Evolutionary conservation across 768 basidiomycete genomes (phyloP).

Genomic region (Neoboletus brunneissimus): DNA sequence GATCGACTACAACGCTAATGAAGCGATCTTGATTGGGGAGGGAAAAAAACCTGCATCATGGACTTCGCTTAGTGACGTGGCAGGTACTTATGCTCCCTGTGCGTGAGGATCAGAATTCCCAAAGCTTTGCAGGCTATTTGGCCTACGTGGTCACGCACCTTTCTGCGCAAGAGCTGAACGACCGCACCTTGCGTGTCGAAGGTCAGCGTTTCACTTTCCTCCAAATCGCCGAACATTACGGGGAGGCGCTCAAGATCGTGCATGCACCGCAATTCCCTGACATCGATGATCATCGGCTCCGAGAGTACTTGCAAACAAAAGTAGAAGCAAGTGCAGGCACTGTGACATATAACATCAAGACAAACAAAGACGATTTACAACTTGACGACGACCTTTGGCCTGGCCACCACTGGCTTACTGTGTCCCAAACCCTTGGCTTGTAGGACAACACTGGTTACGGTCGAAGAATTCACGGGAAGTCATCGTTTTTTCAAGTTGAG

Average conservation of each 20-base stretch:
- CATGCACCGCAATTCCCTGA: conserved; percentile 4
- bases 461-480: neutral
- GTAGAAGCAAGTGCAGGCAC: conserved; percentile 6
- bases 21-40: conserved; percentile 18
- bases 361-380: conserved; percentile 16
- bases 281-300: conserved; percentile 6
- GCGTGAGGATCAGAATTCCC: neutral
- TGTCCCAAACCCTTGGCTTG: conserved; percentile 16
- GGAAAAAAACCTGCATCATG: conserved; percentile 22
- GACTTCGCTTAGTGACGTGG: conserved; percentile 24
- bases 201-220: conserved; percentile 12
- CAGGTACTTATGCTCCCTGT: conserved; percentile 7
- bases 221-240: conserved; percentile 11
- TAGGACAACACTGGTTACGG: neutral
- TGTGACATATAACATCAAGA: conserved; percentile 7
- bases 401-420: conserved; percentile 27
- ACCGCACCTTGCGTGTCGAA: conserved; percentile 18
- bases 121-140: conserved; percentile 12
- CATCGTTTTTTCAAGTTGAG: neutral
- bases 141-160: conserved; percentile 23
- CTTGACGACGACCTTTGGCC: conserved; percentile 27
- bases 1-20: conserved; percentile 9
- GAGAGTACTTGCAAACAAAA: conserved; percentile 16
- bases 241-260: conserved; percentile 3
- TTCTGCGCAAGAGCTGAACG: conserved; percentile 5